These are phyloP conservation scores for Zymoseptoria pseudotritici DNA, from an alignment of 2,329 filamentous ascomycete genomes.

Conservation along the genomic window DNA sequence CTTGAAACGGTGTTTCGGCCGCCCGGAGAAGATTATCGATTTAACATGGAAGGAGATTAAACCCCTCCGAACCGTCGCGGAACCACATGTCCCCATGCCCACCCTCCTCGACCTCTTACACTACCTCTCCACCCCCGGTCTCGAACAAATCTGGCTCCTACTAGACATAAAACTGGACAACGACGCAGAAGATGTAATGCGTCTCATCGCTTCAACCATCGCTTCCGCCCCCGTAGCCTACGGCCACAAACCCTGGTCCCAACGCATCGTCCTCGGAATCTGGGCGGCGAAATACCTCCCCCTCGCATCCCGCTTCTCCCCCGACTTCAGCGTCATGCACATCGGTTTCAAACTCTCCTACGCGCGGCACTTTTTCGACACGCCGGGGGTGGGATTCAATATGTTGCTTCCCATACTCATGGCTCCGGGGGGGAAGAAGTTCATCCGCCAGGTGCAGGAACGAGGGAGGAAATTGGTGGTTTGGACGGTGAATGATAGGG, in stretches of 20 bases:
- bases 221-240: slow-evolving; percentile 18
- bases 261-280: slow-evolving; percentile 69
- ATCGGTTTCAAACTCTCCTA: slow-evolving; percentile 62
- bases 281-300: slow-evolving; percentile 73
- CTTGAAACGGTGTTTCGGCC: slow-evolving; percentile 74
- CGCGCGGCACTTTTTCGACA: slow-evolving; percentile 61
- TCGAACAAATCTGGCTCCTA: slow-evolving; percentile 68
- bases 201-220: slow-evolving; percentile 58
- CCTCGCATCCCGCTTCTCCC: slow-evolving; percentile 54
- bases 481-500: slow-evolving; percentile 81
- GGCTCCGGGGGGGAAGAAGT: slow-evolving; percentile 57
- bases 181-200: slow-evolving; percentile 62
- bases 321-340: slow-evolving; percentile 56
- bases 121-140: slow-evolving; percentile 58
- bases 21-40: slow-evolving; percentile 63
- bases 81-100: slow-evolving; percentile 66
- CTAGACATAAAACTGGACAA: slow-evolving; percentile 85
- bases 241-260: slow-evolving; percentile 53
- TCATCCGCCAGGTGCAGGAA: slow-evolving; percentile 45
- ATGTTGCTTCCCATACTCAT: slow-evolving; percentile 63
- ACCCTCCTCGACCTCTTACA: slow-evolving; percentile 65
- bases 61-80: slow-evolving; percentile 57
- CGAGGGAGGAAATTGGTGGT: slow-evolving; percentile 57
- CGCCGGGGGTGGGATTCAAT: slow-evolving; percentile 69
- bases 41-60: slow-evolving; percentile 69